Evolutionary conservation across 192 early-diverging fungal genomes (phyloP).

Genomic region (Coemansia sp.): DNA sequence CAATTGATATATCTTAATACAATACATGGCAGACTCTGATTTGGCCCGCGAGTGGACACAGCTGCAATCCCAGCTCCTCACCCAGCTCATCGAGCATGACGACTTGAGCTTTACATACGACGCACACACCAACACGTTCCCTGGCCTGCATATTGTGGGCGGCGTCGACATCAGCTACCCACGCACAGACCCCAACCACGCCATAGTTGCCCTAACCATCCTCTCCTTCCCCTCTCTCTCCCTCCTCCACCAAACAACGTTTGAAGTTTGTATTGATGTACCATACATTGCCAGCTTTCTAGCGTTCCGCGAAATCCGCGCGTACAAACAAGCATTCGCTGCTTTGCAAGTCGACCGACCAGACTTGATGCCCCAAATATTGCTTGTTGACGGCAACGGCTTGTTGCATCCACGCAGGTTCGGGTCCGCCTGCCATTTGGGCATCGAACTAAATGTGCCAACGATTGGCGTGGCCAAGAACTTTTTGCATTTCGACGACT

Average conservation of each 20-base stretch:
- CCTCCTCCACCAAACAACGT: conserved; percentile 65
- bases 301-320: conserved; percentile 84
- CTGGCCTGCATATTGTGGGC: conserved; percentile 61
- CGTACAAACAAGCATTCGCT: conserved; percentile 60
- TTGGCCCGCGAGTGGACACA: conserved; percentile 5
- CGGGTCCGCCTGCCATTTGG: conserved; percentile 84
- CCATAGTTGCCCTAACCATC: conserved; percentile 74
- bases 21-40: no score
- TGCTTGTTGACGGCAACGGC: conserved; percentile 89
- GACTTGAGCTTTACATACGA: conserved; percentile 17
- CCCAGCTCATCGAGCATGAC: conserved; percentile 15
- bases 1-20: no score
- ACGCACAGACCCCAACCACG: conserved; percentile 47
- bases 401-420: conserved; percentile 82
- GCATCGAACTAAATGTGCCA: conserved; percentile 69
- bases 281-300: conserved; percentile 90
- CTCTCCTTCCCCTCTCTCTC: conserved; percentile 67
- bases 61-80: conserved; percentile 28
- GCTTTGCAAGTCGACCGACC: conserved; percentile 54
- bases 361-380: conserved; percentile 69
- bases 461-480: conserved; percentile 91
- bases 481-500: conserved; percentile 70
- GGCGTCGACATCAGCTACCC: conserved; percentile 78
- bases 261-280: conserved; percentile 59
- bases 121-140: conserved; percentile 4